These are phyloP conservation scores for Spirogloea muscicola DNA, from an alignment of 139 green algal genomes.

Conservation along the genomic window DNA sequence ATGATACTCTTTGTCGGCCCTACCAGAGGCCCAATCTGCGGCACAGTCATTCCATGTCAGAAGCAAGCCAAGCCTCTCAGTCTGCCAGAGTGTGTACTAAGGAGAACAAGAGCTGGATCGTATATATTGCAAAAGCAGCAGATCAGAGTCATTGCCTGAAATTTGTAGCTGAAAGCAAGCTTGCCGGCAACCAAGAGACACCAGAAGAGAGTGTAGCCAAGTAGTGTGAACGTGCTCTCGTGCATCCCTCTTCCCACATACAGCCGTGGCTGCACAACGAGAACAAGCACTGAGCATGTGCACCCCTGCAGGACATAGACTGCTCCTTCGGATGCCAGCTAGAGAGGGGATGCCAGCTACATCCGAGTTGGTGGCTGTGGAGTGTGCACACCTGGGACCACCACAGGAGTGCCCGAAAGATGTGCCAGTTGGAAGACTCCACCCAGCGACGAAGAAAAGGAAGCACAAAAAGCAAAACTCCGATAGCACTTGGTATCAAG, in stretches of 20 bases:
- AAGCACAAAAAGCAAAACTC: slow-evolving; percentile 4
- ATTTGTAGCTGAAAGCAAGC: slow-evolving; percentile 36
- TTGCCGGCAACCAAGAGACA: slow-evolving; percentile 16
- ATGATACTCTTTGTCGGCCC: slow-evolving; percentile 14
- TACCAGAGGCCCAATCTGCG: slow-evolving; percentile 27
- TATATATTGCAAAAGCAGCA: neutral
- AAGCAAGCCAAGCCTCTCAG: neutral
- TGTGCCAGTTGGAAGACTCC: slow-evolving; percentile 23
- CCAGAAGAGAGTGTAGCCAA: slow-evolving; percentile 28
- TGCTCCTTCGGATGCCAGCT: no score
- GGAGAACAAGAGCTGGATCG: neutral
- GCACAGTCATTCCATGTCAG: neutral
- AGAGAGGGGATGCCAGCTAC: no score
- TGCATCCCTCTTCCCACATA: slow-evolving; percentile 25
- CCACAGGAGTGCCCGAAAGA: neutral
- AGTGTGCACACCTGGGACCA: slow-evolving; percentile 31
- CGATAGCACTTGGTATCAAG: slow-evolving; percentile 11
- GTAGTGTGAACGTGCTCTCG: slow-evolving; percentile 13
- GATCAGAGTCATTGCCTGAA: neutral
- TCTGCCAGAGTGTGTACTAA: neutral
- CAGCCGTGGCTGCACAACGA: neutral
- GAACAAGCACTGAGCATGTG: neutral
- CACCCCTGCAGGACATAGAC: neutral
- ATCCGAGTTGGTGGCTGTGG: no score
- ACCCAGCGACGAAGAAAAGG: slow-evolving; percentile 1